These are phyloP conservation scores for Iberis pinnata DNA, from an alignment of 345 rosid species.

Conservation along the genomic window DNA sequence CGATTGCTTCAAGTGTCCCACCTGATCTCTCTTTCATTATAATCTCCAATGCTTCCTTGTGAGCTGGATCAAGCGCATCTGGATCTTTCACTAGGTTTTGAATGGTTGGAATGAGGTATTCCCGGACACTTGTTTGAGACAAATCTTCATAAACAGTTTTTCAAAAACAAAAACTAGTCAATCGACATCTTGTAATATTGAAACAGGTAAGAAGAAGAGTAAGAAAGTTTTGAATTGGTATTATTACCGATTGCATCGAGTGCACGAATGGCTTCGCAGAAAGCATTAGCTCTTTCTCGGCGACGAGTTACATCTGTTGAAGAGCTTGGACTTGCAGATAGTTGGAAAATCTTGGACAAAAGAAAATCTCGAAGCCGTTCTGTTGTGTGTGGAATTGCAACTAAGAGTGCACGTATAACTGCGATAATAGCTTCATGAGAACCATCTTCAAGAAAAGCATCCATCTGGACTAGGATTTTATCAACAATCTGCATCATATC, in stretches of 20 bases:
- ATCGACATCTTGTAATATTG: neutral
- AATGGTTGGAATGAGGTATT: conserved; percentile 69
- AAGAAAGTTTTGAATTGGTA: conserved; percentile 17
- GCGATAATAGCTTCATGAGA: conserved; percentile 92
- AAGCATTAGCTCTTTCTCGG: conserved; percentile 79
- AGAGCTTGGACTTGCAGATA: conserved; percentile 55
- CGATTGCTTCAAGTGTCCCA: conserved; percentile 67
- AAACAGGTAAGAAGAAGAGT: conserved; percentile 1
- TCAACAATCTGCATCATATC: conserved; percentile 72
- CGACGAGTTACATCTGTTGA: conserved; percentile 58
- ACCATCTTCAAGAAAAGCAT: conserved; percentile 98
- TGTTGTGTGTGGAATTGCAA: conserved; percentile 90
- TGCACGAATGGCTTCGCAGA: conserved; percentile 92
- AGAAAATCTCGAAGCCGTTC: conserved; percentile 87
- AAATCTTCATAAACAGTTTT: conserved; percentile 44
- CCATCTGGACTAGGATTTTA: conserved; percentile 97
- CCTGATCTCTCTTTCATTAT: conserved; percentile 85
- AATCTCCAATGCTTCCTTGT: conserved; percentile 93
- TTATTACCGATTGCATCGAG: conserved; percentile 82
- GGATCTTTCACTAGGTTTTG: conserved; percentile 78
- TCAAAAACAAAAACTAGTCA: conserved; percentile 10
- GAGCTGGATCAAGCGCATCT: conserved; percentile 88
- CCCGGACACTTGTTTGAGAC: conserved; percentile 59
- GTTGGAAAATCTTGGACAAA: conserved; percentile 78
- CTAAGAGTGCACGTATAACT: conserved; percentile 74